Conservation (phyloP, 1,284 basidiomycete genomes). For the Irpex sp. region DNA sequence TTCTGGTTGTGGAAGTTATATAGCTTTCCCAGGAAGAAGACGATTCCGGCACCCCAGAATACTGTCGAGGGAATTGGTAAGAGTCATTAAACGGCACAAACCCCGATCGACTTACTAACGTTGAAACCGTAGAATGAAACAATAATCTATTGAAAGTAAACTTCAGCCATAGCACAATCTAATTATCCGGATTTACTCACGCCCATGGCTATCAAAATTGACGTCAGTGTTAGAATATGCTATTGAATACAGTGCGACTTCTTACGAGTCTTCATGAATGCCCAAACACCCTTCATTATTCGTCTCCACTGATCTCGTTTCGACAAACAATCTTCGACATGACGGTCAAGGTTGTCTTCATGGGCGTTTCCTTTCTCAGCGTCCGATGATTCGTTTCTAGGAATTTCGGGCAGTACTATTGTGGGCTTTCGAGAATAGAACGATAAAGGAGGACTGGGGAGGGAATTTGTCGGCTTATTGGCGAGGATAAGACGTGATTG, state of each 20-base stretch:
- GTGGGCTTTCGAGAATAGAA: slow-evolving; percentile 79
- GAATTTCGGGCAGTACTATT: slow-evolving; percentile 56
- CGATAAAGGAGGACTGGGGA: slow-evolving; percentile 67
- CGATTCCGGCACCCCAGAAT: slow-evolving; percentile 84
- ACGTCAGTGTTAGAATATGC: slow-evolving; percentile 2
- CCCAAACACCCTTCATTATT: slow-evolving; percentile 81
- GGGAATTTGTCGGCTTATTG: slow-evolving; percentile 8
- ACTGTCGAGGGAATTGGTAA: slow-evolving; percentile 42
- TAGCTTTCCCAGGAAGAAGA: slow-evolving; percentile 77
- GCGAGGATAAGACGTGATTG: background rate
- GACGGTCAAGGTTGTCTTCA: slow-evolving; percentile 77
- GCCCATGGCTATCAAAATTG: slow-evolving; percentile 55
- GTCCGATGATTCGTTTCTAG: slow-evolving; percentile 28
- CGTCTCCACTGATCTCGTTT: slow-evolving; percentile 72
- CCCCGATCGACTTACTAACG: slow-evolving; percentile 54
- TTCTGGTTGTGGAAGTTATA: slow-evolving; percentile 76
- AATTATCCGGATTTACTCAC: slow-evolving; percentile 42
- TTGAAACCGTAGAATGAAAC: slow-evolving; percentile 86
- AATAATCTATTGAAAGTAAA: slow-evolving; percentile 57
- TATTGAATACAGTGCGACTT: background rate
- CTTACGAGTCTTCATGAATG: slow-evolving; percentile 87
- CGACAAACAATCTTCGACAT: slow-evolving; percentile 83
- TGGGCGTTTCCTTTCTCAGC: slow-evolving; percentile 42
- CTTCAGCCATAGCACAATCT: slow-evolving; percentile 10
- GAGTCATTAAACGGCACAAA: too few relatives aligned